phyloP scores from a whole-genome alignment of 2,329 filamentous ascomycete genomes.

The Fusarium fujikuroi region DNA sequence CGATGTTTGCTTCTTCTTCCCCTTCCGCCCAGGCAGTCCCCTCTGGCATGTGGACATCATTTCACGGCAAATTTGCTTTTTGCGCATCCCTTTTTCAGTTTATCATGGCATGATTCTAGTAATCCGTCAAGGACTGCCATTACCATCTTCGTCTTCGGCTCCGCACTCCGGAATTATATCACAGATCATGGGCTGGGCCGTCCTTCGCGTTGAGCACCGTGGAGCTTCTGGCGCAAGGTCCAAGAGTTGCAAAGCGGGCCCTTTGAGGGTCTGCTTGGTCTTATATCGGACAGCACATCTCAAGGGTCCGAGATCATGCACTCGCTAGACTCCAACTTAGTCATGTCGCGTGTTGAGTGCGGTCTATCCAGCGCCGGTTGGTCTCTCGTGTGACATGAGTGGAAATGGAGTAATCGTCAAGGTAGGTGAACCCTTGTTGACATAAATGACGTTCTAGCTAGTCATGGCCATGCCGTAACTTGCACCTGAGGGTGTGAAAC shows the following conservation, averaged over 20 bases:
- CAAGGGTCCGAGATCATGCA: conserved; percentile 2
- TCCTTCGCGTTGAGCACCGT: background rate
- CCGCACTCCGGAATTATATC: conserved; percentile 24
- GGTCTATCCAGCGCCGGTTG: conserved; percentile 20
- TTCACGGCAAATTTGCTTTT: conserved; percentile 6
- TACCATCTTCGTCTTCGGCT: conserved; percentile 15
- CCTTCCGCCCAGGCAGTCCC: conserved; percentile 8
- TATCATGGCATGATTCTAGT: conserved; percentile 6
- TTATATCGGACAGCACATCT: conserved; percentile 9
- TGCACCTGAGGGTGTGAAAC: background rate
- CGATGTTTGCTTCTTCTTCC: conserved; percentile 32
- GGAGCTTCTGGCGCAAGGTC: background rate
- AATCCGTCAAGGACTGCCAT: background rate
- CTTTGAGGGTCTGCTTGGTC: conserved; percentile 4
- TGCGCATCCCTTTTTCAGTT: background rate
- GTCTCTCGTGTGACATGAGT: conserved; percentile 17
- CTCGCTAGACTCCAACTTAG: conserved; percentile 9
- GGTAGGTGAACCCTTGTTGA: conserved; percentile 11
- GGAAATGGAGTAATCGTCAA: conserved; percentile 27
- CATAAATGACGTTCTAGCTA: background rate
- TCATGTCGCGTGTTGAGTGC: conserved; percentile 8
- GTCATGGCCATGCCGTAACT: conserved; percentile 11
- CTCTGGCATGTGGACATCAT: conserved; percentile 2
- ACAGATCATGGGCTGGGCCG: conserved; percentile 8
- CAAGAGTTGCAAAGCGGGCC: background rate